Evolutionary conservation across 2,329 filamentous ascomycete species (phyloP).

Genomic region (Rasamsonia emersonii): DNA sequence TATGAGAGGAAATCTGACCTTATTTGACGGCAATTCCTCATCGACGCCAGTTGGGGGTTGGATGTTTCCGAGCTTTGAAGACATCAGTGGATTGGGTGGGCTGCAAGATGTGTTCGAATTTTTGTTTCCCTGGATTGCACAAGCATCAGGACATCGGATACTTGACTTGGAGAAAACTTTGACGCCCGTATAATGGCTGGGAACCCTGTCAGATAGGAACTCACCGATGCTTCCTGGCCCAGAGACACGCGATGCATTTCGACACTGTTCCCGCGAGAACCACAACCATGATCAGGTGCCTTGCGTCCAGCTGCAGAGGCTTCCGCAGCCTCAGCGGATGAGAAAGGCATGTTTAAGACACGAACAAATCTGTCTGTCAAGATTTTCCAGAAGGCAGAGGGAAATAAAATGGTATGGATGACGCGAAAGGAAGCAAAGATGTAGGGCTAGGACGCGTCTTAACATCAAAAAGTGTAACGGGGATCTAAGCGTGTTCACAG

Average conservation of each 20-base stretch:
- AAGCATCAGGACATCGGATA: constrained; percentile 2
- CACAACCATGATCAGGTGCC: constrained; percentile 12
- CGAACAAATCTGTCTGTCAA: not conserved
- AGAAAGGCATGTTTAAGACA: constrained; percentile 19
- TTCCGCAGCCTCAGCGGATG: constrained; percentile 14
- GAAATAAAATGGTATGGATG: no score
- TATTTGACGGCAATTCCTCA: constrained; percentile 21
- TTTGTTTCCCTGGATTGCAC: constrained; percentile 16
- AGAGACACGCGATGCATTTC: constrained; percentile 12
- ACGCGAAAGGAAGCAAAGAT: constrained; percentile 4
- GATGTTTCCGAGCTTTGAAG: constrained; percentile 26
- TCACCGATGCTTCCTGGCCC: constrained; percentile 21
- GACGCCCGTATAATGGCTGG: no score
- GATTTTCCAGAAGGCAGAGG: no score
- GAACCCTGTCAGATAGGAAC: constrained; percentile 5
- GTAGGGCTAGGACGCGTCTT: constrained; percentile 10
- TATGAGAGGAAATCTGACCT: constrained; percentile 23
- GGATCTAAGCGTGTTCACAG: constrained; percentile 1
- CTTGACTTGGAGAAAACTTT: constrained; percentile 2
- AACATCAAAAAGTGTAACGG: no score
- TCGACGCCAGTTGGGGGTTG: constrained; percentile 16
- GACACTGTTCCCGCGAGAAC: constrained; percentile 13
- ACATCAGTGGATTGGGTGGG: constrained; percentile 23
- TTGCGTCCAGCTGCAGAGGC: constrained; percentile 19
- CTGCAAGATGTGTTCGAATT: constrained; percentile 16